Conservation (phyloP, 441 rosid genomes). For the Viola pubescens region DNA sequence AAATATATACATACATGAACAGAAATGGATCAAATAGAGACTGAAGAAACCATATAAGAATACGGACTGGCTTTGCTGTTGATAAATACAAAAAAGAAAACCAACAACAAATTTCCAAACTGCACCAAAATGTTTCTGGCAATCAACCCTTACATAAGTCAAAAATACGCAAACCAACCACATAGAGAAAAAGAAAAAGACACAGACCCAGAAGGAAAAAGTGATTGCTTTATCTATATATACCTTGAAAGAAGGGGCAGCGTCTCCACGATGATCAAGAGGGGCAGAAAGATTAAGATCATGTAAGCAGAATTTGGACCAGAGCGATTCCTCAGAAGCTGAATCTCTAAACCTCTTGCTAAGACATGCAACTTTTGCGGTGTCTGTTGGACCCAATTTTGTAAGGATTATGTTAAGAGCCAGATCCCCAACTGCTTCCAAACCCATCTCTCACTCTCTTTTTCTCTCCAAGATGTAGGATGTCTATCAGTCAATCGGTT, state of each 20-base stretch:
- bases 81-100: background rate
- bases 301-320: constrained; percentile 49
- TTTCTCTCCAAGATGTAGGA: no score
- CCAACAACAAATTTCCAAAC: background rate
- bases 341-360: constrained; percentile 37
- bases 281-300: constrained; percentile 68
- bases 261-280: constrained; percentile 48
- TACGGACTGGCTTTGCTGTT: no score
- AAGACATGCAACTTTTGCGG: constrained; percentile 47
- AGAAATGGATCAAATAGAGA: no score
- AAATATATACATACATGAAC: no score
- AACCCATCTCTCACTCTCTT: constrained; percentile 26
- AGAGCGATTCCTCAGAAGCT: constrained; percentile 63
- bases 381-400: constrained; percentile 43
- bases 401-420: constrained; percentile 45
- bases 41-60: no score
- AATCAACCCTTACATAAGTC: background rate
- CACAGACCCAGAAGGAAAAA: background rate
- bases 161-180: background rate
- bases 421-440: constrained; percentile 58
- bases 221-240: background rate
- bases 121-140: background rate
- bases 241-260: constrained; percentile 70
- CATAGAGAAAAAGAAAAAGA: background rate
- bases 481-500: no score